These are phyloP conservation scores for Leptomonas pyrrhocoris DNA, from an alignment of 208 protist genomes.

Conservation along the genomic window DNA sequence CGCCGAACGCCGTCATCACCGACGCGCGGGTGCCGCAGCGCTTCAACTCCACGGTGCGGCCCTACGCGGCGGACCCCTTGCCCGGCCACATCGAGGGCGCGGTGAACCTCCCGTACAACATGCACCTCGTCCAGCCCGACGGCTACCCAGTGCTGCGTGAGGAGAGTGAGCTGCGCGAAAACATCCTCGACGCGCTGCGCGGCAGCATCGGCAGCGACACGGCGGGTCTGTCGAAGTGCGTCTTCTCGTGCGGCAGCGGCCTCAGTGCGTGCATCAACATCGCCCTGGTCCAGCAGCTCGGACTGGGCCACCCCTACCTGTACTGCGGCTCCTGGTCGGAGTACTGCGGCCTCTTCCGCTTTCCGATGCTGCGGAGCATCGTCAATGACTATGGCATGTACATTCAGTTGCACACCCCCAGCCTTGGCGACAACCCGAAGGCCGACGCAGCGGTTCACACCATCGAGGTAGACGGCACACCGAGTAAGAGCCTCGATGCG, in stretches of 20 bases:
- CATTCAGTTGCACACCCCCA: slow-evolving; percentile 48
- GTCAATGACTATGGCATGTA: slow-evolving; percentile 56
- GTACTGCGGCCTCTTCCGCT: slow-evolving; percentile 56
- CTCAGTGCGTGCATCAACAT: slow-evolving; percentile 81
- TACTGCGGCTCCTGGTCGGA: slow-evolving; percentile 88
- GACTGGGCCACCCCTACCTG: slow-evolving; percentile 66
- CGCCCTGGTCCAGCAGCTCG: slow-evolving; percentile 61
- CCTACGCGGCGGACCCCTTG: slow-evolving; percentile 51
- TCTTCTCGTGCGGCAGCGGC: slow-evolving; percentile 87
- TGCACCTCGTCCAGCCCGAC: slow-evolving; percentile 25
- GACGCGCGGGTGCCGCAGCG: slow-evolving; percentile 63
- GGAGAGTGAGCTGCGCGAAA: slow-evolving; percentile 51
- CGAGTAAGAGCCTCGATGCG: slow-evolving; percentile 22
- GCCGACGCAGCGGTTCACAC: slow-evolving; percentile 25
- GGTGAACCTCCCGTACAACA: slow-evolving; percentile 55
- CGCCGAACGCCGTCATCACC: slow-evolving; percentile 54
- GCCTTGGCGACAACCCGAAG: slow-evolving; percentile 43
- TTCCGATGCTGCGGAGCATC: slow-evolving; percentile 50
- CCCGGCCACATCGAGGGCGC: slow-evolving; percentile 83
- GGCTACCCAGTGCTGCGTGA: slow-evolving; percentile 38
- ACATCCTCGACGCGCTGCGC: slow-evolving; percentile 43
- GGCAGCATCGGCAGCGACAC: slow-evolving; percentile 14
- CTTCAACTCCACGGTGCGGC: slow-evolving; percentile 68
- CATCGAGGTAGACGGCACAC: slow-evolving; percentile 44
- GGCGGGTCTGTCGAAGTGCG: slow-evolving; percentile 51